Base-by-base conservation (phyloP, 306 rosid genomes). In the Ochetophila trinervis region DNA sequence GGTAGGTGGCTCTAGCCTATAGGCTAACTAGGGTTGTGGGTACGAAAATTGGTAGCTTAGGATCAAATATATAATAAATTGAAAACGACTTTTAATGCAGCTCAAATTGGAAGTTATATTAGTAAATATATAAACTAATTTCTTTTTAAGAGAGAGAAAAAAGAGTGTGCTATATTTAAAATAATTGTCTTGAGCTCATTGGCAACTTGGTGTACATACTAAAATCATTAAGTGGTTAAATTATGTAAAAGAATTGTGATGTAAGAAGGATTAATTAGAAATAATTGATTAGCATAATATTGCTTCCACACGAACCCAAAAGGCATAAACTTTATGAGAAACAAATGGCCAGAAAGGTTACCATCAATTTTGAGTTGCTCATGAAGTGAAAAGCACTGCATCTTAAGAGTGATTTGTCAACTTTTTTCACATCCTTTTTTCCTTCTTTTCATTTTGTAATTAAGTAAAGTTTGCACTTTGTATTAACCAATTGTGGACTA, bases 321-420 rank as follows among this genome's bases (percentile, higher is more conserved):
- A 72, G 85, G 55, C 72, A 64, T 53, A 51, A 61, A 67, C 78
- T 69, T 73, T 76, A 52, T 57, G 59, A 72, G 73, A 69, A 65
- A 65, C 58, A 77, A 68, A 62, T 61, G 85, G 85, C 50, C 76
- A 17, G 0, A 47, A 72, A 73, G 57, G 78, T 40, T 62, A 69
- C 62, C 82, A 67, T 74, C 70, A 63, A 50, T 67, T 50, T 32
- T 51, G 48, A 57, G 51, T 62, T 71, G 75, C 68, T 57, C 32
- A 27, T 4, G 54, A 57, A 73, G 63, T 72, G 19, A 71, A 67
- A 58, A 59, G 64, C 73, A 65, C 23, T 60, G 42, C 62, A 27
- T 55, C 60, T 68, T 17, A 60, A 15, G 2, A 67, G 67, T 57
- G 65, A 61, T 15, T 21, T 53, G 64, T 51, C 53, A 71, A 11